Conservation (phyloP, 768 basidiomycete genomes). For the Strobilomyces confusus region DNA sequence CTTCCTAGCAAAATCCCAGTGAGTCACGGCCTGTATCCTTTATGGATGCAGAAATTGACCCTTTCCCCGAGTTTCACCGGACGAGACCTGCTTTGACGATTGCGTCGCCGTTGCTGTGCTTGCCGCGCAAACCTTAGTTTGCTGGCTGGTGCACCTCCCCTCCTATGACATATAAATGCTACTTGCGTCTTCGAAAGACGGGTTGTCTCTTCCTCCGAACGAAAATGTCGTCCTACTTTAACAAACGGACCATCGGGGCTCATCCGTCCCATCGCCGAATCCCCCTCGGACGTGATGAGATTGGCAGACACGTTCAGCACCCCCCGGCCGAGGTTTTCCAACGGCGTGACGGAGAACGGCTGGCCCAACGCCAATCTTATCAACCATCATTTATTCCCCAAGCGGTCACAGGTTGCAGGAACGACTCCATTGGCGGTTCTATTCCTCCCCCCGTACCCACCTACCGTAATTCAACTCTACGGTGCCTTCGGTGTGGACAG, state of each 20-base stretch:
- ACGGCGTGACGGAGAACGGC: neutral
- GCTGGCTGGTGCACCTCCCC: too few species aligned
- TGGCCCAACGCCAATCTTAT: neutral
- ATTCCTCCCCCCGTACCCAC: conserved; percentile 3
- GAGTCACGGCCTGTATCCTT: too few species aligned
- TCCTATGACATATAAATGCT: too few species aligned
- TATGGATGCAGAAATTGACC: too few species aligned
- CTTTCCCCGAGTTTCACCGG: too few species aligned
- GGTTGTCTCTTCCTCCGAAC: neutral
- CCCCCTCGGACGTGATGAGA: neutral
- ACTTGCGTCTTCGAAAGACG: too few species aligned
- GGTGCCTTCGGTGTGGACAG: conserved; percentile 16
- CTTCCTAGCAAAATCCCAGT: too few species aligned
- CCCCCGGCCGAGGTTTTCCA: neutral
- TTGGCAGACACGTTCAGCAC: neutral
- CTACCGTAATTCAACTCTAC: neutral
- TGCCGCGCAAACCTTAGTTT: too few species aligned
- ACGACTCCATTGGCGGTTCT: neutral
- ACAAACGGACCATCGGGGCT: conserved; percentile 2
- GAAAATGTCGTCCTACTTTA: conserved; percentile 8
- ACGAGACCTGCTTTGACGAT: too few species aligned
- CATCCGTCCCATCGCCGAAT: neutral
- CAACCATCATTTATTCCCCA: neutral
- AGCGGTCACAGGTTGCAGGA: neutral
- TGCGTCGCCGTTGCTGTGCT: too few species aligned